Evolutionary conservation across 2,329 filamentous ascomycete species (phyloP).

Genomic region (Alternaria rosae): DNA sequence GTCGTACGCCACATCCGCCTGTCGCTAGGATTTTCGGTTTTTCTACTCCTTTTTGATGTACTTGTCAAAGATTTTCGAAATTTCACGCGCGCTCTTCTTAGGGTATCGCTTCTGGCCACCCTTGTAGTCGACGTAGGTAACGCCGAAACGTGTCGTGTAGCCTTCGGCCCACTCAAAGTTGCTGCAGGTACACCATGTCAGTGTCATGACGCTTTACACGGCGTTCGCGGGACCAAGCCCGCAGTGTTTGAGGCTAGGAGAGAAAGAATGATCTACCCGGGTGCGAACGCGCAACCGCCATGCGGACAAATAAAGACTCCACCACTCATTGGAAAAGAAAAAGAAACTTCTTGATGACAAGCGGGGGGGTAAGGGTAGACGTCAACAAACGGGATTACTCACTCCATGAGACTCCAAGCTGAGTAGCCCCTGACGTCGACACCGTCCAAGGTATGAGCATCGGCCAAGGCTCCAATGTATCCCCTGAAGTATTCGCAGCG

Average conservation of each 20-base stretch:
- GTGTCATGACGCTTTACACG: background rate
- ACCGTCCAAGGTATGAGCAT: conserved; percentile 74
- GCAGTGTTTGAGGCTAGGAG: conserved; percentile 20
- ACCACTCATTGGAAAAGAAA: background rate
- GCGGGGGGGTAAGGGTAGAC: conserved; percentile 1
- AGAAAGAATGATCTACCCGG: conserved; percentile 3
- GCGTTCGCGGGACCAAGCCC: background rate
- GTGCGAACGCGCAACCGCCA: background rate
- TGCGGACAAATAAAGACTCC: background rate
- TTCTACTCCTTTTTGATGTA: conserved; percentile 69
- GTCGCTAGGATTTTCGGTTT: conserved; percentile 1
- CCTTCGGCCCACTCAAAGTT: conserved; percentile 95
- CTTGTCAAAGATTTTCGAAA: conserved; percentile 74
- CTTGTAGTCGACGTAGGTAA: conserved; percentile 82
- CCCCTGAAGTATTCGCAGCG: conserved; percentile 78
- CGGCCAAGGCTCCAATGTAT: conserved; percentile 79
- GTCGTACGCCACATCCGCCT: conserved; percentile 24
- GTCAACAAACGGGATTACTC: conserved; percentile 41
- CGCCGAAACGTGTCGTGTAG: conserved; percentile 85
- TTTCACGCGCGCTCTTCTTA: conserved; percentile 81
- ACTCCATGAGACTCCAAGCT: conserved; percentile 88
- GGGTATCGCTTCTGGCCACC: conserved; percentile 79
- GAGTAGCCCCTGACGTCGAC: conserved; percentile 82
- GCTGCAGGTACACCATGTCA: conserved; percentile 47
- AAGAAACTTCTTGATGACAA: background rate